Conservation (phyloP, 768 basidiomycete species). For the Lentinula sp. region DNA sequence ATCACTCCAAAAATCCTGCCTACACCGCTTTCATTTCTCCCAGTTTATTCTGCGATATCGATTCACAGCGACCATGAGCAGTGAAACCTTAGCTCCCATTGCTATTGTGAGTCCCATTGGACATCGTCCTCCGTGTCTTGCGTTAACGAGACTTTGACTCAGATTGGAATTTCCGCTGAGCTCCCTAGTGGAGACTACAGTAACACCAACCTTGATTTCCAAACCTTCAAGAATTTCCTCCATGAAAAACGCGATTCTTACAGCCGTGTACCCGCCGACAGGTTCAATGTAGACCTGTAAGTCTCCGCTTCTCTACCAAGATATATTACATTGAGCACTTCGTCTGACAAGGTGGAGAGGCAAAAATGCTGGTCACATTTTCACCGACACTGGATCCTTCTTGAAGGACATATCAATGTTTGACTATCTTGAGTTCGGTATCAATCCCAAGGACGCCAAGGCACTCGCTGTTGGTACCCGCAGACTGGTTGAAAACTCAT, state of each 20-base stretch:
- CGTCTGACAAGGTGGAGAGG: slow-evolving; percentile 11
- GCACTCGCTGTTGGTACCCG: slow-evolving; percentile 19
- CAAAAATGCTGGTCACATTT: slow-evolving; percentile 11
- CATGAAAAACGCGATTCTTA: slow-evolving; percentile 18
- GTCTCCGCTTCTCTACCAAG: neutral
- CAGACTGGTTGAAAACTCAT: slow-evolving; percentile 21
- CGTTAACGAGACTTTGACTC: neutral
- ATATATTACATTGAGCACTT: neutral
- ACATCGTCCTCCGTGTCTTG: neutral
- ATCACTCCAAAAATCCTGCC: neutral
- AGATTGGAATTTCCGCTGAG: slow-evolving; percentile 22
- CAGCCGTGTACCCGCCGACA: slow-evolving; percentile 16
- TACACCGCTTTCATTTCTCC: neutral
- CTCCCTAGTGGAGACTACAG: slow-evolving; percentile 17
- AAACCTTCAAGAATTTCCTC: slow-evolving; percentile 17
- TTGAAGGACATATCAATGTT: slow-evolving; percentile 20
- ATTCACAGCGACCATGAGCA: neutral
- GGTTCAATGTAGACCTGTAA: slow-evolving; percentile 20
- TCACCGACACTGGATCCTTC: slow-evolving; percentile 19
- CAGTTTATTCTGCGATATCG: too few species aligned
- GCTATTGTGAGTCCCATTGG: slow-evolving; percentile 1
- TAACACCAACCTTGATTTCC: slow-evolving; percentile 15
- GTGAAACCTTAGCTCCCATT: neutral
- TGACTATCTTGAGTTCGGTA: slow-evolving; percentile 23
- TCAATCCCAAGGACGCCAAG: slow-evolving; percentile 20